phyloP scores from a whole-genome alignment of 2,329 filamentous ascomycete species.

The Cryoendolithus antarcticus region DNA sequence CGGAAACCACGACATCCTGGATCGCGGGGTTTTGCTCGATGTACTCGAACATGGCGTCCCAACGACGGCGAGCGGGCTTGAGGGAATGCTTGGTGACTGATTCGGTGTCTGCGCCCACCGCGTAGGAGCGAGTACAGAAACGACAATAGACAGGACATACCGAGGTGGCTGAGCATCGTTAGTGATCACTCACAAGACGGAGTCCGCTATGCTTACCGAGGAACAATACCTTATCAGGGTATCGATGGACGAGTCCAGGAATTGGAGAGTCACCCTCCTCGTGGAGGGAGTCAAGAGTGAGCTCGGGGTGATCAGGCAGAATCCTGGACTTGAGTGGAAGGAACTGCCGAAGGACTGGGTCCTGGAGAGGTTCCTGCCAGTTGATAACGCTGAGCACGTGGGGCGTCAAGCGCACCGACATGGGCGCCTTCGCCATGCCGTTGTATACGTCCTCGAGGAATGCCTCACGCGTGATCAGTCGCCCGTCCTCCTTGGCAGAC shows the following conservation, averaged over 20 bases:
- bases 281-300: slow-evolving; percentile 47
- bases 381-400: slow-evolving; percentile 48
- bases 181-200: no score
- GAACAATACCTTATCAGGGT: slow-evolving; percentile 51
- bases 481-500: slow-evolving; percentile 3
- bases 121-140: slow-evolving; percentile 50
- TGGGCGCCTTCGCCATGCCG: slow-evolving; percentile 43
- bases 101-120: slow-evolving; percentile 44
- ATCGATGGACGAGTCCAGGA: slow-evolving; percentile 48
- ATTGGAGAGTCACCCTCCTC: slow-evolving; percentile 46
- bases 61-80: slow-evolving; percentile 30
- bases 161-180: slow-evolving; percentile 25
- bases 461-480: slow-evolving; percentile 34
- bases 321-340: slow-evolving; percentile 44
- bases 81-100: slow-evolving; percentile 29
- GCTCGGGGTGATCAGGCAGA: slow-evolving; percentile 41
- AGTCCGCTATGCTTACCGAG: slow-evolving; percentile 26
- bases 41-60: slow-evolving; percentile 46
- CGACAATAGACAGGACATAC: slow-evolving; percentile 52
- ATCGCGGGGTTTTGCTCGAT: slow-evolving; percentile 40
- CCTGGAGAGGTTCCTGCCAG: slow-evolving; percentile 46
- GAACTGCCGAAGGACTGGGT: slow-evolving; percentile 50
- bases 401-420: slow-evolving; percentile 49
- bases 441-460: slow-evolving; percentile 43
- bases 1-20: slow-evolving; percentile 50